These are phyloP conservation scores for Nannizzia gypsea DNA, from an alignment of 2,329 filamentous ascomycete genomes.

Conservation along the genomic window DNA sequence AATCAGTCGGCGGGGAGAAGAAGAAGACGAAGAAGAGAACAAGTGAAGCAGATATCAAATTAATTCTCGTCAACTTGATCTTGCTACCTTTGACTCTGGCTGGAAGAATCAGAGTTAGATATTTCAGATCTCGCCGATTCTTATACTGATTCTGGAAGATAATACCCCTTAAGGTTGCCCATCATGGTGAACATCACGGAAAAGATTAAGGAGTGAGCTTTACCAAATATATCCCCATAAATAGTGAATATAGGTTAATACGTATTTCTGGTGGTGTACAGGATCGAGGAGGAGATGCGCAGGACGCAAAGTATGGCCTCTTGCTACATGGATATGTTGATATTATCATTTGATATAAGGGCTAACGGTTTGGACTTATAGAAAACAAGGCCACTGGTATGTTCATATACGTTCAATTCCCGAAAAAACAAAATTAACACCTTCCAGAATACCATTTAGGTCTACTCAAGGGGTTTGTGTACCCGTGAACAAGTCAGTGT, in stretches of 20 bases:
- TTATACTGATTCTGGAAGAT: not conserved
- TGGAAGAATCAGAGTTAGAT: not conserved
- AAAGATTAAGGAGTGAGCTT: constrained; percentile 91
- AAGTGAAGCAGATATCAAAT: not conserved
- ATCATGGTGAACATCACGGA: constrained; percentile 98
- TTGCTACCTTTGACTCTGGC: not conserved
- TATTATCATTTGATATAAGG: constrained; percentile 15
- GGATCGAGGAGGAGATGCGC: constrained; percentile 99
- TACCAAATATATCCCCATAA: not conserved
- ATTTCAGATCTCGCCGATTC: not conserved
- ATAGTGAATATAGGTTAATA: constrained; percentile 13
- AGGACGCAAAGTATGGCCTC: constrained; percentile 78
- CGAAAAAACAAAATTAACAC: constrained; percentile 22
- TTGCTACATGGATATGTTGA: constrained; percentile 8
- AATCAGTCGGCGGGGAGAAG: constrained; percentile 4
- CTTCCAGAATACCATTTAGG: constrained; percentile 87
- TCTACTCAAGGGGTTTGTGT: constrained; percentile 80
- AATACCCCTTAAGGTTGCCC: constrained; percentile 21
- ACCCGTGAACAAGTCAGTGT: not conserved
- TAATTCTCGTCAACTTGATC: not conserved
- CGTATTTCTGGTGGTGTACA: constrained; percentile 28
- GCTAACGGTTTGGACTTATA: constrained; percentile 26
- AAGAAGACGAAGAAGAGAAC: not conserved
- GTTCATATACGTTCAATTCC: constrained; percentile 23
- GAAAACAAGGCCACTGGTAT: constrained; percentile 98